phyloP scores from a whole-genome alignment of 768 basidiomycete genomes.

The Lactarius sanguifluus region DNA sequence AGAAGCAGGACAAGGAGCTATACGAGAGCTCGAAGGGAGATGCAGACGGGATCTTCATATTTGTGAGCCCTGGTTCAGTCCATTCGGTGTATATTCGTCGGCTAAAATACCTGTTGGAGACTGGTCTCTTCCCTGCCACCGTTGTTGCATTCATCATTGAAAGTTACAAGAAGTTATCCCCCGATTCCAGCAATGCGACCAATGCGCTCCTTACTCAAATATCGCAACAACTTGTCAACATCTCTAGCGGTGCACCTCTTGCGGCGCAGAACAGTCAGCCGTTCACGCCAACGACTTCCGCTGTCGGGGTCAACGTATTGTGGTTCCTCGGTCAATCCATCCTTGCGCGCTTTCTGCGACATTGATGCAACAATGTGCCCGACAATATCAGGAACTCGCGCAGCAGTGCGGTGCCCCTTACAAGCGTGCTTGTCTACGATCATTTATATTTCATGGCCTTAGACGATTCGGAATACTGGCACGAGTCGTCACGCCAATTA shows the following conservation, averaged over 20 bases:
- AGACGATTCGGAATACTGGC: neutral
- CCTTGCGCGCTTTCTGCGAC: constrained; percentile 3
- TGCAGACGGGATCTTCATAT: neutral
- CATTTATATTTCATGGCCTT: neutral
- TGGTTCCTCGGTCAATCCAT: constrained; percentile 19
- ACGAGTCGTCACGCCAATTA: neutral
- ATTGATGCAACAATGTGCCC: constrained; percentile 1
- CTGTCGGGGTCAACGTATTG: constrained; percentile 17
- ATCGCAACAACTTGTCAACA: constrained; percentile 8
- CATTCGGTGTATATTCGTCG: neutral
- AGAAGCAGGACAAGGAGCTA: too few species aligned
- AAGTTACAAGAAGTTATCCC: neutral
- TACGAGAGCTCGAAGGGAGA: neutral
- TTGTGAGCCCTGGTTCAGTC: too few species aligned
- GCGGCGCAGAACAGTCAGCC: neutral
- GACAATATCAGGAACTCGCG: neutral
- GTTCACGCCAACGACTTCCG: constrained; percentile 3
- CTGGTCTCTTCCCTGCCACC: constrained; percentile 16
- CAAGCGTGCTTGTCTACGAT: neutral
- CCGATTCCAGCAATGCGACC: neutral
- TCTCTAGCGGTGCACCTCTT: constrained; percentile 1
- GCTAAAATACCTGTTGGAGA: neutral
- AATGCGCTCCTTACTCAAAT: constrained; percentile 11
- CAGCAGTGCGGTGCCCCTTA: neutral
- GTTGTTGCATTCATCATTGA: constrained; percentile 17